These are phyloP conservation scores for Citrus reticulata DNA, from an alignment of 345 rosid genomes.

Conservation along the genomic window DNA sequence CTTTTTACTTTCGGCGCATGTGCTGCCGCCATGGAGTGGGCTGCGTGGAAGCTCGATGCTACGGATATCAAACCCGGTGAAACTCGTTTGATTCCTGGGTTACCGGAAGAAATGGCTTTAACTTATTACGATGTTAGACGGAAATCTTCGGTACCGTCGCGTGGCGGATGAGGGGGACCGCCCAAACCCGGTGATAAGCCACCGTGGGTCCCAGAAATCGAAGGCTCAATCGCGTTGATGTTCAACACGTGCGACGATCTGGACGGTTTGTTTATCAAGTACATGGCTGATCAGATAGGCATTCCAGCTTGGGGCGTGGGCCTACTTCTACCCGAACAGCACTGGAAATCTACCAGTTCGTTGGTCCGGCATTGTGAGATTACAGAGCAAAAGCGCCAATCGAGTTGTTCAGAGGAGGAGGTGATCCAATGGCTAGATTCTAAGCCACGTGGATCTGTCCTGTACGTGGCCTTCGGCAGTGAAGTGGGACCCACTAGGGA, in stretches of 20 bases:
- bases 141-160: not conserved
- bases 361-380: not conserved
- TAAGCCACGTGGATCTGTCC: constrained; percentile 22
- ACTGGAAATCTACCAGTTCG: constrained; percentile 17
- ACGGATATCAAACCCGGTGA: constrained; percentile 32
- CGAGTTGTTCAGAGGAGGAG: too few relatives aligned
- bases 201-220: constrained; percentile 36
- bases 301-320: constrained; percentile 39
- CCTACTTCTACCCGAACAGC: constrained; percentile 29
- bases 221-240: constrained; percentile 27
- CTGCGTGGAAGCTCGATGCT: constrained; percentile 33
- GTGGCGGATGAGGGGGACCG: constrained; percentile 10
- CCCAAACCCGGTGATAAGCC: constrained; percentile 35
- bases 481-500: constrained; percentile 6
- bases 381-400: not conserved
- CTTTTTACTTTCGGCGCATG: constrained; percentile 49
- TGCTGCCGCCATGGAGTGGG: constrained; percentile 45
- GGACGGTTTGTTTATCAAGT: constrained; percentile 40
- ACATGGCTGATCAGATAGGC: constrained; percentile 21
- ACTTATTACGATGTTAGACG: constrained; percentile 35
- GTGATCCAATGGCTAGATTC: constrained; percentile 23
- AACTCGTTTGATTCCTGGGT: constrained; percentile 31
- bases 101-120: constrained; percentile 39
- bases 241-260: constrained; percentile 44
- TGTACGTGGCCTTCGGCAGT: constrained; percentile 31